Evolutionary conservation across 2,329 filamentous ascomycete genomes (phyloP).

Genomic region (Exophiala bonariae): DNA sequence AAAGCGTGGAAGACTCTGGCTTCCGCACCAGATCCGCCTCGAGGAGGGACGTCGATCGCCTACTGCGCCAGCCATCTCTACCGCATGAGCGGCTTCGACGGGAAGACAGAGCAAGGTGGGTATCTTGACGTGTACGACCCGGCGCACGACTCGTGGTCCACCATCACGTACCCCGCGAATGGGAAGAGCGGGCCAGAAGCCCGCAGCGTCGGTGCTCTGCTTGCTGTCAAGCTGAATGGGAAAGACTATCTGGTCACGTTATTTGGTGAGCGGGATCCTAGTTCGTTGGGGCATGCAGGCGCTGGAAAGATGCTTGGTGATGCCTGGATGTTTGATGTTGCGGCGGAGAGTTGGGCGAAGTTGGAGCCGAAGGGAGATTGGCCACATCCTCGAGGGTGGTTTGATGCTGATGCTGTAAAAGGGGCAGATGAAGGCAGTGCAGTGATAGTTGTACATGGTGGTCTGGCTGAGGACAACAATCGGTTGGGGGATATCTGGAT

Average conservation of each 20-base stretch:
- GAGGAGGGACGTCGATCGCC: constrained; percentile 69
- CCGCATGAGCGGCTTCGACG: constrained; percentile 80
- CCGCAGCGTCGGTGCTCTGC: constrained; percentile 51
- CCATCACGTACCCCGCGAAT: constrained; percentile 38
- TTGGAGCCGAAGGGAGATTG: constrained; percentile 26
- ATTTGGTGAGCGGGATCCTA: constrained; percentile 57
- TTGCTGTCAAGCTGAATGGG: constrained; percentile 40
- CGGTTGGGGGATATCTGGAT: constrained; percentile 53
- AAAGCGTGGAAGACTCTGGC: constrained; percentile 68
- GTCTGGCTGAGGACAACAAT: constrained; percentile 53
- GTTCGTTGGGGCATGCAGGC: constrained; percentile 53
- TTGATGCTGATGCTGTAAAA: constrained; percentile 49
- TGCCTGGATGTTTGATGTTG: constrained; percentile 50
- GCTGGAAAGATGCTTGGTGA: constrained; percentile 58
- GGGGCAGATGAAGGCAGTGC: constrained; percentile 12
- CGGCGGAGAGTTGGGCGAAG: constrained; percentile 35
- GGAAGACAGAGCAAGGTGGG: constrained; percentile 67
- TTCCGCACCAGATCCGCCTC: constrained; percentile 64
- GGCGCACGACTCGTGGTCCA: constrained; percentile 40
- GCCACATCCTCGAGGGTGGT: constrained; percentile 53
- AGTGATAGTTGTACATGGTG: constrained; percentile 50
- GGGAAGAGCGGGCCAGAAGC: constrained; percentile 47
- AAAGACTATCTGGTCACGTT: constrained; percentile 47
- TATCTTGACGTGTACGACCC: constrained; percentile 63
- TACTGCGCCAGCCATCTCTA: constrained; percentile 66